Conservation (phyloP, 306 rosid genomes). For the Arachis stenosperma region DNA sequence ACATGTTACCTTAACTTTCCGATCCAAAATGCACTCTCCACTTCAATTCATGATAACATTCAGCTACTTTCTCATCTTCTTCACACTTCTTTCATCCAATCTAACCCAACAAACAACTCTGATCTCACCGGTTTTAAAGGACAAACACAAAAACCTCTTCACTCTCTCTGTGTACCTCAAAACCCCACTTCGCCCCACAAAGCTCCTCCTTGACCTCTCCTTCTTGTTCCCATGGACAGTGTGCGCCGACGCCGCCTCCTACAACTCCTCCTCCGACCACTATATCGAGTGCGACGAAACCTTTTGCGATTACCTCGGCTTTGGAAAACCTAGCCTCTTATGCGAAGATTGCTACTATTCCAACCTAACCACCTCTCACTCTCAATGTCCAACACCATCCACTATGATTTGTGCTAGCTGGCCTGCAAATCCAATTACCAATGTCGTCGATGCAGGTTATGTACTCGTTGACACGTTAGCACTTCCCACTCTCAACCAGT, state of each 20-base stretch:
- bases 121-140: background rate
- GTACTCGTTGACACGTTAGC: slow-evolving; percentile 2
- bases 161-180: background rate
- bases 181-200: background rate
- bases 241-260: background rate
- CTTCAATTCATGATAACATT: no score
- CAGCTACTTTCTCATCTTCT: background rate
- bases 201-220: slow-evolving; percentile 19
- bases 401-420: background rate
- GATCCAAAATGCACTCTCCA: no score
- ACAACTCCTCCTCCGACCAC: slow-evolving; percentile 19
- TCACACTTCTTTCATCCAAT: background rate
- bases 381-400: background rate
- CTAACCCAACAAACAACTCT: background rate
- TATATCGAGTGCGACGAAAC: background rate
- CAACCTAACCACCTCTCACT: background rate
- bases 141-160: slow-evolving; percentile 6
- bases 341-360: background rate
- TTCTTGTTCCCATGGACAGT: background rate
- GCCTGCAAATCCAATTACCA: slow-evolving; percentile 9
- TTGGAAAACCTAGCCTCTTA: background rate
- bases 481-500: background rate
- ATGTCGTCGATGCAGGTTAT: accelerated
- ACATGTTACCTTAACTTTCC: no score
- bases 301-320: background rate